A percentile compares a stretch with the other conserved stretches of the same genome.
phyloP scores from a whole-genome alignment of 2,329 filamentous ascomycete species.

The Ceratocystis albifundus region DNA sequence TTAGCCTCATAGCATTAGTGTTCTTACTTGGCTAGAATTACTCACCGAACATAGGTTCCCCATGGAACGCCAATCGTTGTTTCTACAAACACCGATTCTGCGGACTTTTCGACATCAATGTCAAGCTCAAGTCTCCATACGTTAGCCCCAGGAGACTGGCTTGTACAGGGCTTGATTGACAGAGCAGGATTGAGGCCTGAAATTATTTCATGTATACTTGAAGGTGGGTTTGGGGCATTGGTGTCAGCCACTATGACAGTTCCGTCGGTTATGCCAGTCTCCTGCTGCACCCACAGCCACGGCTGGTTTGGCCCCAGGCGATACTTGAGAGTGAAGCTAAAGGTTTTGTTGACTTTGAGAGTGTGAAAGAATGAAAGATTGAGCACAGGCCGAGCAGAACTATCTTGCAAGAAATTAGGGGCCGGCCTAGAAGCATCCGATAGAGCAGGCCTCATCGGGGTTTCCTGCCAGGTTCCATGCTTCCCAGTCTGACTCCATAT shows the following conservation, averaged over 20 bases:
- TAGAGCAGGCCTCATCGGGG: constrained; percentile 25
- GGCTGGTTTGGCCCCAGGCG: constrained; percentile 39
- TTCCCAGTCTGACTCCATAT: constrained; percentile 51
- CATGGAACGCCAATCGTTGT: constrained; percentile 53
- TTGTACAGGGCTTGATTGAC: constrained; percentile 42
- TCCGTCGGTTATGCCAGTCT: constrained; percentile 52
- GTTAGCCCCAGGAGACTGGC: constrained; percentile 56
- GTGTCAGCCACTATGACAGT: constrained; percentile 41
- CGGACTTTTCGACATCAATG: constrained; percentile 45
- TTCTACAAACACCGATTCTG: constrained; percentile 46
- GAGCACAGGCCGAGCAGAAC: background rate
- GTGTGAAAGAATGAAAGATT: constrained; percentile 20
- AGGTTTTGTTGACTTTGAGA: constrained; percentile 6
- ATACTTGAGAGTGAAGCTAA: constrained; percentile 58
- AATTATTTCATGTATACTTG: constrained; percentile 46
- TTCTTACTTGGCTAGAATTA: constrained; percentile 29
- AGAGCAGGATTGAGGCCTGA: constrained; percentile 46
- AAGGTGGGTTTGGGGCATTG: constrained; percentile 27
- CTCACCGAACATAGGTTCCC: constrained; percentile 38
- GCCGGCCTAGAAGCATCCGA: background rate
- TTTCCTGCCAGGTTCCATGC: constrained; percentile 48
- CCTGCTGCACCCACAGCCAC: constrained; percentile 63
- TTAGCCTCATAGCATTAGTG: background rate
- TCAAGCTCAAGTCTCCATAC: constrained; percentile 56
- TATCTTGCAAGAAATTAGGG: constrained; percentile 1